These are phyloP conservation scores for Cymodocea nodosa DNA, from an alignment of 116 monocot species.

Conservation along the genomic window DNA sequence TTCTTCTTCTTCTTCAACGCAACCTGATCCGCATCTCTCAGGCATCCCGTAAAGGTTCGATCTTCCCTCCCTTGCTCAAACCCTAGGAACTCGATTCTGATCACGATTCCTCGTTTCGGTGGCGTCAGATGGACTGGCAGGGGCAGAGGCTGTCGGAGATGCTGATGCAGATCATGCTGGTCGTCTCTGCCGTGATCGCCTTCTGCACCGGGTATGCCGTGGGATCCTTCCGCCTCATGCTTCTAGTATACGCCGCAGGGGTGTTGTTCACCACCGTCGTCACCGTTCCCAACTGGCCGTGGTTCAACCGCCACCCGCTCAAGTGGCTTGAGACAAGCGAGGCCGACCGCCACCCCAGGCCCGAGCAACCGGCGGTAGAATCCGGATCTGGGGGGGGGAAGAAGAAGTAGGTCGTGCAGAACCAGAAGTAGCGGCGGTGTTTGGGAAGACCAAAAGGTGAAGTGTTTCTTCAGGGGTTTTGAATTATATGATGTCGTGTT, in stretches of 20 bases:
- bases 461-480: not conserved
- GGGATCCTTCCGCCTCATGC: conserved; percentile 67
- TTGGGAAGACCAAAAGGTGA: not conserved
- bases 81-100: not conserved
- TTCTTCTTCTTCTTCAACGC: not conserved
- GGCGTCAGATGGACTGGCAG: conserved; percentile 57
- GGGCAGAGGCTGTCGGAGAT: conserved; percentile 82
- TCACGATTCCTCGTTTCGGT: not conserved
- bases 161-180: conserved; percentile 82
- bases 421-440: no score
- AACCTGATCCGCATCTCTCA: not conserved
- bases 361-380: no score
- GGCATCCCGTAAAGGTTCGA: not conserved
- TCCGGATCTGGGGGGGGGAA: no score
- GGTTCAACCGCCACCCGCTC: conserved; percentile 68
- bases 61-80: not conserved
- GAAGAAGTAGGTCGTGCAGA: no score
- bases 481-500: no score
- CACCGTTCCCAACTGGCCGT: conserved; percentile 86
- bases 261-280: conserved; percentile 70
- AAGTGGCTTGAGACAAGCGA: conserved; percentile 71
- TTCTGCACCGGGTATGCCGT: conserved; percentile 56
- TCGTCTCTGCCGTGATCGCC: conserved; percentile 45
- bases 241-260: conserved; percentile 69
- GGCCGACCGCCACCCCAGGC: conserved; percentile 9